Conservation (phyloP, 495 filamentous ascomycete species). For the Penicillium samsonianum region DNA sequence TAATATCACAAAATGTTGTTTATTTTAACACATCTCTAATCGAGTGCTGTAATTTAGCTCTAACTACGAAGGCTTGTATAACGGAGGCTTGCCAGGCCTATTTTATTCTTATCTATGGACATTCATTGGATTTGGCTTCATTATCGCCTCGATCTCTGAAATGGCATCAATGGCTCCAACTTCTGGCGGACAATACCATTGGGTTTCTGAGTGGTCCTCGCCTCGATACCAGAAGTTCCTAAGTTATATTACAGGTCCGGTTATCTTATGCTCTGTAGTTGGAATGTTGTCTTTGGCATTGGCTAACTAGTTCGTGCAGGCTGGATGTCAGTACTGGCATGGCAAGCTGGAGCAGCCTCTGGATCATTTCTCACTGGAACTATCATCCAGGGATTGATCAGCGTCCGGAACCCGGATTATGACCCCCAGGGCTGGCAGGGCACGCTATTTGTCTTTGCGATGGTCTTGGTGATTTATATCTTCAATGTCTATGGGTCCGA, state of each 20-base stretch:
- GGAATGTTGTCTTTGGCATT: too few relatives aligned
- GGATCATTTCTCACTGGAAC: conserved; percentile 44
- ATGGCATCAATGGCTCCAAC: conserved; percentile 42
- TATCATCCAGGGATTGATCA: conserved; percentile 48
- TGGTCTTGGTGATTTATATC: conserved; percentile 38
- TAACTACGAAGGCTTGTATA: conserved; percentile 19
- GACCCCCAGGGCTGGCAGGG: conserved; percentile 39
- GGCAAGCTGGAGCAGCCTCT: conserved; percentile 41
- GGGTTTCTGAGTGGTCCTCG: conserved; percentile 52
- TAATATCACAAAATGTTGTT: neutral
- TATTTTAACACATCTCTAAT: neutral
- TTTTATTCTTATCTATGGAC: conserved; percentile 39
- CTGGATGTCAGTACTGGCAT: conserved; percentile 47
- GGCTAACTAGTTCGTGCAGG: conserved; percentile 21
- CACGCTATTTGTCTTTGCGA: conserved; percentile 44
- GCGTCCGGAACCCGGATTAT: conserved; percentile 37
- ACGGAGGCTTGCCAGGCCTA: conserved; percentile 27
- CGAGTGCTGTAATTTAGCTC: conserved; percentile 12
- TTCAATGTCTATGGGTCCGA: conserved; percentile 45
- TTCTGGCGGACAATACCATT: conserved; percentile 50
- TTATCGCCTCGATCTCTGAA: conserved; percentile 39
- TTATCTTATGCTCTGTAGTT: neutral
- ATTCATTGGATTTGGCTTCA: conserved; percentile 37
- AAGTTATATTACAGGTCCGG: conserved; percentile 46
- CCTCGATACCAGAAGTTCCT: conserved; percentile 43